phyloP scores from a whole-genome alignment of 1,284 basidiomycete species.

The Lignosus rhinocerotis region DNA sequence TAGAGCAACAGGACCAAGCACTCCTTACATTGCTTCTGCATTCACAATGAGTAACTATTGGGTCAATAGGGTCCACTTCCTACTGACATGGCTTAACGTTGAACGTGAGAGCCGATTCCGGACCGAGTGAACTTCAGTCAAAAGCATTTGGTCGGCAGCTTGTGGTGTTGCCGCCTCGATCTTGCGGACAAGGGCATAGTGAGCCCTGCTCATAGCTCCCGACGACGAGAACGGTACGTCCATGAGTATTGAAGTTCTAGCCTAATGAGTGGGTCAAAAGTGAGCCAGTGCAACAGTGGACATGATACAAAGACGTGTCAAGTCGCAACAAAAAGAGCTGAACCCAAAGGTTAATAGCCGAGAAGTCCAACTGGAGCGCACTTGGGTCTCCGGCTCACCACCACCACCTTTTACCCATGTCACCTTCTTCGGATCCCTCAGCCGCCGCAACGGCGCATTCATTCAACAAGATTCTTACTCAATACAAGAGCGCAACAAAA shows the following conservation, averaged over 20 bases:
- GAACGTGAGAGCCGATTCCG: slow-evolving; percentile 49
- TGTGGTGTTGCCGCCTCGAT: slow-evolving; percentile 58
- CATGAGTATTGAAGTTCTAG: slow-evolving; percentile 41
- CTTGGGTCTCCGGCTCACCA: slow-evolving; percentile 4
- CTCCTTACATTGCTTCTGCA: slow-evolving; percentile 60
- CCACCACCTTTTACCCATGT: slow-evolving; percentile 21
- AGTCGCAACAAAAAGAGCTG: slow-evolving; percentile 1
- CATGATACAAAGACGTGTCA: background rate
- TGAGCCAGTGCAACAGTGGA: background rate
- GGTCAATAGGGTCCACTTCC: slow-evolving; percentile 4
- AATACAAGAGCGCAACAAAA: slow-evolving; percentile 62
- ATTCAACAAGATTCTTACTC: slow-evolving; percentile 75
- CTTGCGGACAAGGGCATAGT: slow-evolving; percentile 71
- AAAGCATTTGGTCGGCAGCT: slow-evolving; percentile 57
- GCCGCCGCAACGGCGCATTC: slow-evolving; percentile 58
- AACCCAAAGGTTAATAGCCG: slow-evolving; percentile 8
- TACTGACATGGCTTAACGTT: slow-evolving; percentile 46
- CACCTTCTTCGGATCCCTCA: slow-evolving; percentile 21
- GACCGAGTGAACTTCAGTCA: slow-evolving; percentile 58
- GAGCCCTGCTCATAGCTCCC: slow-evolving; percentile 68
- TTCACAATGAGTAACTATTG: slow-evolving; percentile 16
- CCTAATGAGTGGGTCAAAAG: background rate
- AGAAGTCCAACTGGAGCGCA: slow-evolving; percentile 12
- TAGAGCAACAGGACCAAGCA: slow-evolving; percentile 66
- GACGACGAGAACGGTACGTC: slow-evolving; percentile 74